Percentiles rank a stretch among this genome's conserved stretches.
phyloP scores from a whole-genome alignment of 139 green algal species.

The Zygnema circumcarinatum region DNA sequence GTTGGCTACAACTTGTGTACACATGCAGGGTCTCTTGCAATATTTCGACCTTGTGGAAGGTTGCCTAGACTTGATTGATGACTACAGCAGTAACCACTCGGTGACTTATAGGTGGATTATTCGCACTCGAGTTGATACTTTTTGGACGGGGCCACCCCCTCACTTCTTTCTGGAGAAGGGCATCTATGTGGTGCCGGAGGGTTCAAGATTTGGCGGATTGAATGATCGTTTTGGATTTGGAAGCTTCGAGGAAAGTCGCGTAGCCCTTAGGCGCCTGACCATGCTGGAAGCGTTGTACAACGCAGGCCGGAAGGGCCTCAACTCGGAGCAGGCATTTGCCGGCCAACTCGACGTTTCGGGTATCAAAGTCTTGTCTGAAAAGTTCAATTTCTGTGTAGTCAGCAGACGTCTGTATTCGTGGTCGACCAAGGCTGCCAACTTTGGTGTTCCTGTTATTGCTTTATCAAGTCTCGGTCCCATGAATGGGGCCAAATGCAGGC shows the following conservation, averaged over 20 bases:
- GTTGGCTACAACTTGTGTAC: too few relatives aligned
- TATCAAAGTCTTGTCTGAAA: neutral
- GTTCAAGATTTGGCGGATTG: slow-evolving; percentile 27
- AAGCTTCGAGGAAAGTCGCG: neutral
- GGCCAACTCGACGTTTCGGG: slow-evolving; percentile 10
- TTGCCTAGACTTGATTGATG: slow-evolving; percentile 34
- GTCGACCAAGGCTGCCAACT: neutral
- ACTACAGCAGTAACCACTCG: slow-evolving; percentile 13
- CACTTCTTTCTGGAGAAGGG: slow-evolving; percentile 4
- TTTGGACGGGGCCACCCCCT: slow-evolving; percentile 32
- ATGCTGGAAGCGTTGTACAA: slow-evolving; percentile 18
- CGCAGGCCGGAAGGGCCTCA: neutral
- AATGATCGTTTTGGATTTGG: slow-evolving; percentile 57
- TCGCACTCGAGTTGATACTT: slow-evolving; percentile 48
- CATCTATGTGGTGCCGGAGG: slow-evolving; percentile 35
- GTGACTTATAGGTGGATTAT: slow-evolving; percentile 46
- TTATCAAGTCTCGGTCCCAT: slow-evolving; percentile 10
- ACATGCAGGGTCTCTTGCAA: slow-evolving; percentile 55
- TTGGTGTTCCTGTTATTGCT: slow-evolving; percentile 14
- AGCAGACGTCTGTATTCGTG: slow-evolving; percentile 25
- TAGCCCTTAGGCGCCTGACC: slow-evolving; percentile 9
- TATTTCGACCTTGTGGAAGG: slow-evolving; percentile 56
- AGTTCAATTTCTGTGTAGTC: slow-evolving; percentile 56
- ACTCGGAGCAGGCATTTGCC: slow-evolving; percentile 42
- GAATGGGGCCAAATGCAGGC: slow-evolving; percentile 53